A percentile compares a stretch with the other conserved stretches of the same genome.
phyloP scores from a whole-genome alignment of 164 flowering plant genomes.

The Stephania yunnanensis region DNA sequence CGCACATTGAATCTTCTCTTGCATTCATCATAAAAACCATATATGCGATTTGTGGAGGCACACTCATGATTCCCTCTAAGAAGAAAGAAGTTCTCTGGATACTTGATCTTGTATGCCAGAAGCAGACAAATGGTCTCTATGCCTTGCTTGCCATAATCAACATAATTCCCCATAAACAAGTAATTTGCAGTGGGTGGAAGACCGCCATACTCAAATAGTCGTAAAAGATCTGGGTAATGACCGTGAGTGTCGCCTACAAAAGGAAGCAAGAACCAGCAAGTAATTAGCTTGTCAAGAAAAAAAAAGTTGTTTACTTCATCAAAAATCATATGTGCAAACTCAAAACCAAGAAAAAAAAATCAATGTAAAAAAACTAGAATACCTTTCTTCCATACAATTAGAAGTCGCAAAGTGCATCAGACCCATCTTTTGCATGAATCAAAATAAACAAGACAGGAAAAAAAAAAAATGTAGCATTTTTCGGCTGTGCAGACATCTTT shows the following conservation, averaged over 20 bases:
- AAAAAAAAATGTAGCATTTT: no score
- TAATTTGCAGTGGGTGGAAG: conserved; percentile 55
- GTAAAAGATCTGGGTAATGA: conserved; percentile 49
- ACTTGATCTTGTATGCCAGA: conserved; percentile 56
- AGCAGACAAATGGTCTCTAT: conserved; percentile 61
- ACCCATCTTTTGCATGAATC: neutral
- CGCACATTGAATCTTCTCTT: conserved; percentile 56
- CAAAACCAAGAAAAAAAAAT: neutral
- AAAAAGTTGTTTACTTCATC: neutral
- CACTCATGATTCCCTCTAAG: conserved; percentile 60
- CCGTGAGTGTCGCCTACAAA: conserved; percentile 25
- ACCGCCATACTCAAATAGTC: conserved; percentile 51
- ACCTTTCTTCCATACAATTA: neutral
- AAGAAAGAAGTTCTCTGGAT: conserved; percentile 53
- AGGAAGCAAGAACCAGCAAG: no score
- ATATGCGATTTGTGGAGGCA: conserved; percentile 52
- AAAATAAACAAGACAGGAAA: neutral
- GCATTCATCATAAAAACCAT: conserved; percentile 60
- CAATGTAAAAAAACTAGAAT: no score
- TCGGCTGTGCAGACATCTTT: neutral
- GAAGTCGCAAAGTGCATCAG: neutral
- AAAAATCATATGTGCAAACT: neutral
- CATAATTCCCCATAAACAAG: conserved; percentile 58
- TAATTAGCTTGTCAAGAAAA: no score
- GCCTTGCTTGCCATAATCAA: conserved; percentile 66